Base-by-base conservation (phyloP, 345 rosid genomes). In the Salix dunnii region DNA sequence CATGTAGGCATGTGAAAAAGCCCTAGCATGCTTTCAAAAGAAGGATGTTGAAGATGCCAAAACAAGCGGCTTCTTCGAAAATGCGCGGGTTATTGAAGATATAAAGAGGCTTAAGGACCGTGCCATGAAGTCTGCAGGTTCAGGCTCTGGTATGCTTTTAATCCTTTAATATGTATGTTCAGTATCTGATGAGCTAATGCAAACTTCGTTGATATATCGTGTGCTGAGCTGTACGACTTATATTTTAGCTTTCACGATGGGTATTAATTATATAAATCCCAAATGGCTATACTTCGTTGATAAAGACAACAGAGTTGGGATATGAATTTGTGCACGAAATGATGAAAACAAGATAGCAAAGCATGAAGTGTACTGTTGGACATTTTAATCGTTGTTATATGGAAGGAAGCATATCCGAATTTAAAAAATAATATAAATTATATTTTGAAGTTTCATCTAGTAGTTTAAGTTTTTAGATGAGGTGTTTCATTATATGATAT, bases 1-100 rank as follows among this genome's bases (percentile, higher is more conserved):
- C 58, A 14, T 73, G 9, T 49, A 89, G 97, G 96, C 97, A 30
- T 90, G 92, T 77, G 90, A 90, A 58, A 85, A 87, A 75, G 91
- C 92, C 62, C 68, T 87, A 33, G 61, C 72, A 38, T 78, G 88
- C 74, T 81, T 92, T 74, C 79, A 73, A 79, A 84, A 71, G 83
- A 77, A 63, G 70, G 72, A 75, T 42, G 64, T 31, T 43, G 53
- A 66, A 11, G 77, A 78, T 67, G 46, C 76, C 61, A 76, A 58
- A 74, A 55, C 78, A 28, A 73, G 74, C 16, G 85, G 85, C 67
- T 38, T 6, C 36, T 42, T 62, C 42, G 83, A 78, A 60, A 36
- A 31, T 23, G 63, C 72, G 48, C 76, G 62, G 75, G 82, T 67
- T 70, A 62, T 77, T 70, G 82, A 83, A 71, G 81, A 60, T 72